Evolutionary conservation across 75 land plant species (phyloP), one percentile per base, ranked within the genome.

Genomic region (Sequoia sempervirens): DNA sequence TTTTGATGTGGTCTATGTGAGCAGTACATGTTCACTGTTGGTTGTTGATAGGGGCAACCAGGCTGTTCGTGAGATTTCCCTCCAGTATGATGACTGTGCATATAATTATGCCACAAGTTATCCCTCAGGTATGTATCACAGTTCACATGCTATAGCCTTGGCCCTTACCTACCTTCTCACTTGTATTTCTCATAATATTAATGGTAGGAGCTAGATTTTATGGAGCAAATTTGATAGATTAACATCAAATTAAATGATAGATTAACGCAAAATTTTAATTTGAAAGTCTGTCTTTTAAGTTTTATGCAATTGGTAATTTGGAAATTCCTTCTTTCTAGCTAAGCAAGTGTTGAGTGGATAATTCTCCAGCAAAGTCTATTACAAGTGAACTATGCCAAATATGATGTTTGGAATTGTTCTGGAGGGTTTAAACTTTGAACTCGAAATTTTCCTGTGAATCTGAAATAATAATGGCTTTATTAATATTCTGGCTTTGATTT

Each of bases 1-100:
- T 85, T 95, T 95, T 86, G 94, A 93, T 87, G 88, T 95, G 82
- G 87, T 90, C 0, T 95, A 93, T 87, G 86, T 91, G 72, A 50
- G 86, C 34, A 88, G 89, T 38, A 91, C 91, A 41, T 95, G 97
- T 82, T 91, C 94, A 4, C 85, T 95, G 38, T 78, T 94, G 68
- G 90, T 95, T 83, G 81, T 92, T 82, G 97, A 95, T 68, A 86
- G 97, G 78, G 95, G 97, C 20, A 93, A 93, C 86, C 95, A 93
- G 68, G 92, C 93, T 80, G 85, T 95, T 80, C 90, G 95, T 8
- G 93, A 93, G 88, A 92, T 95, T 43, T 84, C 90, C 66, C 95
- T 95, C 28, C 87, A 91, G 43, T 84, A 88, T 32, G 93, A 92
- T 18, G 92, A 89, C 54, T 93, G 94, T 87, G 84, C 91, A 85